Base-by-base conservation (phyloP, 805 yeast genomes). In the Candida chauliodis region DNA sequence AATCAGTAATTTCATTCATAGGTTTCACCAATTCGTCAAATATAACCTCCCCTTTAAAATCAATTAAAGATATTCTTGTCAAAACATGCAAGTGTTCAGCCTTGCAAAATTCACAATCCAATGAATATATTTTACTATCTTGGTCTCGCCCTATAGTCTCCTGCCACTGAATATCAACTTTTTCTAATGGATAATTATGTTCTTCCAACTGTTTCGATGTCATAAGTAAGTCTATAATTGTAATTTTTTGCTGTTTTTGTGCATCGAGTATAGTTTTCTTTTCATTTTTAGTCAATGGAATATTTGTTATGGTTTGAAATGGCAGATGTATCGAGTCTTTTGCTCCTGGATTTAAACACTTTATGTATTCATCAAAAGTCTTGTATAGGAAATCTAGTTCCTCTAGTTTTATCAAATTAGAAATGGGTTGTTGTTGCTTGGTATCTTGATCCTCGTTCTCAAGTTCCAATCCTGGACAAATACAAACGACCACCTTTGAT, bases 81-180 rank as follows among this genome's bases (percentile, higher is more conserved):
- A 91, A 65, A 1, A 78, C 95, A 29, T 73, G 70, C 0, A 88
- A 89, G 1, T 52, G 45, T 0, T 65, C 74, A 0, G 90, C 61
- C 41, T 71, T 62, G 55, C 96, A 88, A 88, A 91, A 93, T 61
- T 91, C 99, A 67, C 99, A 93, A 61, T 91, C 99, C 14, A 93
- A 47, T 0, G 95, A 93, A 62, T 77, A 87, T 0, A 84, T 76
- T 40, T 71, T 79, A 0, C 84, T 73, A 83, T 45, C 43, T 52
- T 4, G 42, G 41, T 53, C 52, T 48, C 10, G 27, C 42, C 14
- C 30, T 9, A 18, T 17, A 23, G 30, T 23, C 34, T 40, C 41
- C 22, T 31, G 34, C 5, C 15, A 18, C 13, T 29, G 35, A 14
- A 40, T 28, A 18, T 32, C 22, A 20, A 45, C 41, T 3, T 46